Evolutionary conservation across 1,284 basidiomycete species (phyloP).

Genomic region (Dichomitus squalens): DNA sequence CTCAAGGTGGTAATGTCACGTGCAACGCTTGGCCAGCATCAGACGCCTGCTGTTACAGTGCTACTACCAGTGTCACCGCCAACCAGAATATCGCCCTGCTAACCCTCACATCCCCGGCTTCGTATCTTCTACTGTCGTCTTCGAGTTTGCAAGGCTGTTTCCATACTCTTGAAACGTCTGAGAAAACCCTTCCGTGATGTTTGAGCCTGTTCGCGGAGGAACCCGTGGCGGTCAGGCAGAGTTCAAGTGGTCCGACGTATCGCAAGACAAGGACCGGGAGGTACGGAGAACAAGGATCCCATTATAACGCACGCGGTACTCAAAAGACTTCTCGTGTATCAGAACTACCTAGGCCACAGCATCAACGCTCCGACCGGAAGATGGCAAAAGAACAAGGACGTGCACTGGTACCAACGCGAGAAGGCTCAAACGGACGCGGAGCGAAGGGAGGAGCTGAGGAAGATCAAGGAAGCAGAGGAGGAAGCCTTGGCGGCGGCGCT

Average conservation of each 20-base stretch:
- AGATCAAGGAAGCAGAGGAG: constrained; percentile 84
- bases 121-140: neutral
- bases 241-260: constrained; percentile 91
- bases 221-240: constrained; percentile 88
- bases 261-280: constrained; percentile 89
- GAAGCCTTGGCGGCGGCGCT: constrained; percentile 83
- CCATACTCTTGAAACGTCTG: neutral
- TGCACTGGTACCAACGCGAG: constrained; percentile 91
- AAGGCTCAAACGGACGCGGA: constrained; percentile 44
- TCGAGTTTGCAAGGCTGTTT: neutral
- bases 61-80: too few relatives aligned
- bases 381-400: constrained; percentile 95
- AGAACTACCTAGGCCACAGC: constrained; percentile 92
- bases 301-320: neutral
- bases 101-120: too few relatives aligned
- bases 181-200: constrained; percentile 49
- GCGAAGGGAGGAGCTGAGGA: constrained; percentile 70
- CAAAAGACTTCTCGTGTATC: neutral
- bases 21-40: too few relatives aligned
- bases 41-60: too few relatives aligned
- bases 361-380: constrained; percentile 91
- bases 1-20: too few relatives aligned
- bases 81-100: too few relatives aligned
- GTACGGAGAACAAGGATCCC: constrained; percentile 42
- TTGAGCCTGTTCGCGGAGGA: constrained; percentile 81